Percentiles rank a stretch among this genome's conserved stretches.
Conservation (phyloP, 148 eudicot genomes). For the Rhododendron simsii region DNA sequence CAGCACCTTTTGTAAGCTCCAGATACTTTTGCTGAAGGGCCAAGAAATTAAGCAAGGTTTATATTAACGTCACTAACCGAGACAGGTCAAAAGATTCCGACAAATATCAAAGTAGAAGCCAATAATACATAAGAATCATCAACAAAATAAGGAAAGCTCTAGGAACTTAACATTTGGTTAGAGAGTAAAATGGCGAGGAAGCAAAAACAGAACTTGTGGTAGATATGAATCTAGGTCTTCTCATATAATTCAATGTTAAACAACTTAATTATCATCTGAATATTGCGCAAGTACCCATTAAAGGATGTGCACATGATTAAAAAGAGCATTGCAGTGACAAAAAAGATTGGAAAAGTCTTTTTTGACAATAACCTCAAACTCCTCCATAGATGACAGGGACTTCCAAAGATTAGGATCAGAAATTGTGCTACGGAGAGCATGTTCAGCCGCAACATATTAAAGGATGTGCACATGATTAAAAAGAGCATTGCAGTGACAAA, state of each 20-base stretch:
- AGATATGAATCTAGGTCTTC: not conserved
- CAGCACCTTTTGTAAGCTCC: slow-evolving; percentile 87
- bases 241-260: not conserved
- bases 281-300: not conserved
- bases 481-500: not conserved
- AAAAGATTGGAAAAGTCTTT: not conserved
- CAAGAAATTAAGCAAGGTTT: not conserved
- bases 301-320: not conserved
- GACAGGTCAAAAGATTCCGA: not conserved
- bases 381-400: slow-evolving; percentile 69
- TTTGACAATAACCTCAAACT: slow-evolving; percentile 67
- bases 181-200: not conserved
- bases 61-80: not conserved
- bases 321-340: not conserved
- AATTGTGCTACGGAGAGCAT: slow-evolving; percentile 72
- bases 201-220: not conserved
- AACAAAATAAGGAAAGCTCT: not conserved
- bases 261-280: not conserved
- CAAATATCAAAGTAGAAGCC: not conserved
- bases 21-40: slow-evolving; percentile 69
- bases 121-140: not conserved
- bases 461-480: slow-evolving; percentile 17
- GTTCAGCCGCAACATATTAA: slow-evolving; percentile 87
- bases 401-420: slow-evolving; percentile 65
- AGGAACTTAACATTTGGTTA: not conserved